Percentiles rank a stretch among this genome's conserved stretches.
These are phyloP conservation scores for Pseudonectria foliicola DNA, from an alignment of 2,329 filamentous ascomycete genomes.

Conservation along the genomic window DNA sequence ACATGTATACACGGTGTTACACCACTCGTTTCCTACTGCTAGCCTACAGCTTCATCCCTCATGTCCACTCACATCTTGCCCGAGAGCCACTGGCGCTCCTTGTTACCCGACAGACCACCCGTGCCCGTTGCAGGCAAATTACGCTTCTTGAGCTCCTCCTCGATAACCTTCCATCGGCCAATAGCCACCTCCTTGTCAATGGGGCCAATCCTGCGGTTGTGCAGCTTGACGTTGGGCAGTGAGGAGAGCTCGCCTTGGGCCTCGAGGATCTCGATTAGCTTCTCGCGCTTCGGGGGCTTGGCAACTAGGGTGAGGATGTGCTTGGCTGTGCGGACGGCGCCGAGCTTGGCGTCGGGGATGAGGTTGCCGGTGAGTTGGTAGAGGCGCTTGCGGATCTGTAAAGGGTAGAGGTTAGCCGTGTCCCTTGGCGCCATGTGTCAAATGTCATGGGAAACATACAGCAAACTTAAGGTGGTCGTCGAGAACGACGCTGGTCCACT, in stretches of 20 bases:
- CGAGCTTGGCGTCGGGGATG: conserved; percentile 64
- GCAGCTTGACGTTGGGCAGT: conserved; percentile 65
- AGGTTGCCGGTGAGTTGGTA: conserved; percentile 73
- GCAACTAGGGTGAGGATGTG: conserved; percentile 48
- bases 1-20: conserved; percentile 24
- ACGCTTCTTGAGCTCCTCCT: conserved; percentile 58
- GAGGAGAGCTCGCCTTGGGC: conserved; percentile 35
- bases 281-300: conserved; percentile 48
- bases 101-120: conserved; percentile 31
- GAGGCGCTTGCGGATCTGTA: conserved; percentile 73
- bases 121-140: conserved; percentile 52
- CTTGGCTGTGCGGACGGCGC: conserved; percentile 45
- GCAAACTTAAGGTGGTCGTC: conserved; percentile 62
- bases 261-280: conserved; percentile 56
- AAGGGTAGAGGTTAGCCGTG: no score
- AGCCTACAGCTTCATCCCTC: conserved; percentile 6
- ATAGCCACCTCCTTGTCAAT: conserved; percentile 65
- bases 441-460: conserved; percentile 53
- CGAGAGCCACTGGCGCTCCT: conserved; percentile 36
- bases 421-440: no score
- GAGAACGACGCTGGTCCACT: conserved; percentile 54
- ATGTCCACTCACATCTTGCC: conserved; percentile 27
- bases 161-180: conserved; percentile 74
- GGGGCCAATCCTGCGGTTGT: conserved; percentile 56
- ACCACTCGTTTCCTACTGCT: conserved; percentile 8